Evolutionary conservation across 371 early-diverging fungal genomes (phyloP).

Genomic region (Mortierella sp.): DNA sequence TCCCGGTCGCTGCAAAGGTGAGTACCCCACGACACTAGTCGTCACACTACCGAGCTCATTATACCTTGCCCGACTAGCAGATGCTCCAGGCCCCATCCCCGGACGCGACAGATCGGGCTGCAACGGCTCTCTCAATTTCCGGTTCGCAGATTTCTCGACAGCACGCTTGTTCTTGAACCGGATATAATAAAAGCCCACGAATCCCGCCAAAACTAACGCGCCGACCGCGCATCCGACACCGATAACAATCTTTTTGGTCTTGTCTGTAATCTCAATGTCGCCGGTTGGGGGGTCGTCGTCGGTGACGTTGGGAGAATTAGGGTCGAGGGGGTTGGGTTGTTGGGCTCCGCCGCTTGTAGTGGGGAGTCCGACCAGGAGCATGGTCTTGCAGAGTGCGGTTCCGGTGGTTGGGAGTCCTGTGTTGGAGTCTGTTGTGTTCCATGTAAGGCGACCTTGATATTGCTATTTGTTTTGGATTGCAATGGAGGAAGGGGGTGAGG

Average conservation of each 20-base stretch:
- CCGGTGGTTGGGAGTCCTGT: constrained; percentile 15
- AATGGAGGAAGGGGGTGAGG: background rate
- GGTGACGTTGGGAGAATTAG: background rate
- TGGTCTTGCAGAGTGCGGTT: constrained; percentile 20
- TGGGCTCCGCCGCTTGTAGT: background rate
- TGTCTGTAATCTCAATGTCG: constrained; percentile 25
- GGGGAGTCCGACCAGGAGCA: constrained; percentile 27
- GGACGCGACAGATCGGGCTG: background rate
- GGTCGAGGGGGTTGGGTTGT: background rate
- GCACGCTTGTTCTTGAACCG: constrained; percentile 45
- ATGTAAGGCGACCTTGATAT: constrained; percentile 34
- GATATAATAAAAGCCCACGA: constrained; percentile 42
- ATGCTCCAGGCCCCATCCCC: background rate
- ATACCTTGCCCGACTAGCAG: constrained; percentile 11
- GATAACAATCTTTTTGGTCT: constrained; percentile 37
- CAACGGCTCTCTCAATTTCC: constrained; percentile 33
- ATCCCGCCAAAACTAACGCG: constrained; percentile 32
- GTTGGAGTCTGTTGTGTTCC: constrained; percentile 21
- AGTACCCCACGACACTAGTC: constrained; percentile 14
- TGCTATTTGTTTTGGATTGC: constrained; percentile 20
- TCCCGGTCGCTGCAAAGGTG: background rate
- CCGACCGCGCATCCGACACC: constrained; percentile 50
- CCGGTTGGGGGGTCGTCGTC: constrained; percentile 21
- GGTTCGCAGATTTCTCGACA: constrained; percentile 12
- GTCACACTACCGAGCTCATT: constrained; percentile 13